A percentile compares a stretch with the other conserved stretches of the same genome.
Conservation (phyloP, 2,329 filamentous ascomycete genomes). For the Colletotrichum abscissum region DNA sequence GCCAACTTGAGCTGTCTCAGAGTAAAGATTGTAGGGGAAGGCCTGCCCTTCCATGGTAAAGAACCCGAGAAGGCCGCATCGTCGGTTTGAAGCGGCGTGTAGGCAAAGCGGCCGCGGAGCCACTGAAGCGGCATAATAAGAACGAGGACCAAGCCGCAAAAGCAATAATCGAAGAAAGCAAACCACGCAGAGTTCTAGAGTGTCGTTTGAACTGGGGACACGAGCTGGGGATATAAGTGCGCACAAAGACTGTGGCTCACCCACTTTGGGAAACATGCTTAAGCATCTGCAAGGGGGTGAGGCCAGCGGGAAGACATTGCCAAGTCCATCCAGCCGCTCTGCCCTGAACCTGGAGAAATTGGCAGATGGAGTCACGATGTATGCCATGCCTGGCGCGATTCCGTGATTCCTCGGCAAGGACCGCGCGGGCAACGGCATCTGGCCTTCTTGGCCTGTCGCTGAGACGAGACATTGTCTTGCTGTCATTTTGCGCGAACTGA, state of each 20-base stretch:
- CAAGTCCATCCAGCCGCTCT: background rate
- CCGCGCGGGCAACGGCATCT: background rate
- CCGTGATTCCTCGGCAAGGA: background rate
- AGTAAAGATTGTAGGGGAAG: background rate
- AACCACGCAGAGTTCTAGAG: background rate
- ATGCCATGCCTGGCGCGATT: background rate
- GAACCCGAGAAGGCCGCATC: background rate
- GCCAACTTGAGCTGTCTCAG: background rate
- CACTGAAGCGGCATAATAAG: background rate
- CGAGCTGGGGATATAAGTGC: background rate
- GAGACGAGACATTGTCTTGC: background rate
- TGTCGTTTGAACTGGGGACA: background rate
- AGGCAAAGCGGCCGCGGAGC: background rate
- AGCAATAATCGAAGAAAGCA: rapidly evolving
- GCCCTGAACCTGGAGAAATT: rapidly evolving
- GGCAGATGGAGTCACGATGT: background rate
- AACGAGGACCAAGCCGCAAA: background rate
- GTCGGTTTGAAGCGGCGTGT: background rate
- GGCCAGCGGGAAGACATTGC: background rate
- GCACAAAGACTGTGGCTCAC: background rate
- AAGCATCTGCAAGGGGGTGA: background rate
- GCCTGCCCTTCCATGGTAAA: background rate
- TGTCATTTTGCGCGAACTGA: too few species aligned
- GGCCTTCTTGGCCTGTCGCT: background rate
- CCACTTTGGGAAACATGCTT: background rate